Evolutionary conservation across 2,329 filamentous ascomycete species (phyloP), one percentile per base, ranked within the genome.

Genomic region (Aspergillus sclerotialis): DNA sequence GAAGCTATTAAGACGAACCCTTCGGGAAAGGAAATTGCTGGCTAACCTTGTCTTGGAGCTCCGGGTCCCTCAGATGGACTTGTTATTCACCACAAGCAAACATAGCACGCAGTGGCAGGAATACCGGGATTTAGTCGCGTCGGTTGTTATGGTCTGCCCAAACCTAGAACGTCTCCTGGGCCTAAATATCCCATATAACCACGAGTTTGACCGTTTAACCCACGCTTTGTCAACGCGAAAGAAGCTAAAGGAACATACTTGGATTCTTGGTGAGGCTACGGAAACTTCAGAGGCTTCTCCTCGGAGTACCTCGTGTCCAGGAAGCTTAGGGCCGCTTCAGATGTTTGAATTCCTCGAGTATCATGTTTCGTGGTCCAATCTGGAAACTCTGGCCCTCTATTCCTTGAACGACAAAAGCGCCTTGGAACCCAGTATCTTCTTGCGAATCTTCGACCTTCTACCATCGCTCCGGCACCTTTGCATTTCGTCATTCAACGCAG

Each of bases 131-230:
- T 39, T 70, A 12, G 53, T 77, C 12, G 70, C 72, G 5, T 75
- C 73, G 1, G 59, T 79, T 24, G 70, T 79, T 19, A 75, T 76
- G 67, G 67, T 68, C 2, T 78, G 73, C 45, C 73, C 75, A 6
- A 74, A 72, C 39, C 53, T 79, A 14, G 72, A 78, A 52, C 64
- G 65, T 16, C 53, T 79, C 6, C 50, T 68, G 19, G 75, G 75
- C 5, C 69, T 76, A 36, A 64, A 68, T 31, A 56, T 71, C n/a
- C 63, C 69, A 3, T 75, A 72, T 44, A 61, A 64, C 25, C 70
- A 74, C 37, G 60, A 69, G 21, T 76, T 72, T 40, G 70, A 76
- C 46, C 68, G 72, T 13, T 51, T 75, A 13, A 73, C 67, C 8
- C 65, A 77, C 47, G 73, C 75, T 2, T 49, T 78, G 13, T 75